Evolutionary conservation across 192 early-diverging fungal species (phyloP).

Genomic region (Helicostylum pulchrum): DNA sequence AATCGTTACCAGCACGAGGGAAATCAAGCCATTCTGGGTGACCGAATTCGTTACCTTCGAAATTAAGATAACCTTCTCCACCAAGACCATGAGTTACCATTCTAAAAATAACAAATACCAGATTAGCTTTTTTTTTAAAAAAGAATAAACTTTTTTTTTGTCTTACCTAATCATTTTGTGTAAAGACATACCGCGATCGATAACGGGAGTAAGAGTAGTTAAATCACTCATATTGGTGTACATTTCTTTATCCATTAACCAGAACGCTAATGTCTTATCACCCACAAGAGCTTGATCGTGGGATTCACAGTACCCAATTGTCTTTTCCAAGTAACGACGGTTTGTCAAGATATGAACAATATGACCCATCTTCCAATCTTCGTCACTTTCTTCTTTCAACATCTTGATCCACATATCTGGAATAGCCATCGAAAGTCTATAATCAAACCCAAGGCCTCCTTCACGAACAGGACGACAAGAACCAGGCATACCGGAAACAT

Average conservation of each 20-base stretch:
- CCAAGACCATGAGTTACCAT: conserved; percentile 86
- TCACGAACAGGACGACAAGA: conserved; percentile 81
- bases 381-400: conserved; percentile 86
- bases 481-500: conserved; percentile 99
- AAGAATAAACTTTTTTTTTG: neutral
- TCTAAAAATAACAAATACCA: conserved; percentile 31
- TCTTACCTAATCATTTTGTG: conserved; percentile 93
- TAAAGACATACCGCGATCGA: conserved; percentile 91
- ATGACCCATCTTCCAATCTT: conserved; percentile 89
- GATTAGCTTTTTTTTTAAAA: neutral
- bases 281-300: conserved; percentile 98
- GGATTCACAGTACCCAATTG: conserved; percentile 92
- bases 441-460: conserved; percentile 96
- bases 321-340: conserved; percentile 90
- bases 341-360: conserved; percentile 88
- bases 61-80: conserved; percentile 95
- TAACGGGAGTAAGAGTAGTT: conserved; percentile 75
- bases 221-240: conserved; percentile 91
- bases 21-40: conserved; percentile 99
- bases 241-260: conserved; percentile 99
- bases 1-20: conserved; percentile 88
- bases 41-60: conserved; percentile 98
- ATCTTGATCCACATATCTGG: conserved; percentile 99
- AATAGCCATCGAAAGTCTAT: conserved; percentile 92
- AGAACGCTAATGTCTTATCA: conserved; percentile 98